Evolutionary conservation across 129 eudicot genomes (phyloP).

Genomic region (Artemisia tridentata): DNA sequence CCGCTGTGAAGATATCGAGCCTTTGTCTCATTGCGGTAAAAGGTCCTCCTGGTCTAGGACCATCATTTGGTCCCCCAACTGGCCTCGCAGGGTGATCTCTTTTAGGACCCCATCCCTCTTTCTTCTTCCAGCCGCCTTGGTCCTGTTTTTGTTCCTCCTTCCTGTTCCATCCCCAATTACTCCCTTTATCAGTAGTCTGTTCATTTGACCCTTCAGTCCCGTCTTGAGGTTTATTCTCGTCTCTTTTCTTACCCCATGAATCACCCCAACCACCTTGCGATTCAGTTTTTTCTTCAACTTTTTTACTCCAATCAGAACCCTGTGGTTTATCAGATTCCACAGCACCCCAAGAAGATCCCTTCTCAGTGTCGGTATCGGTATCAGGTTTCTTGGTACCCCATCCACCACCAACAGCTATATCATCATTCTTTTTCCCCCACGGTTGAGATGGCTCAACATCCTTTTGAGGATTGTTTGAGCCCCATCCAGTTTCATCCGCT

Average conservation of each 20-base stretch:
- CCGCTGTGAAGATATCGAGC: constrained; percentile 59
- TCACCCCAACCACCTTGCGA: constrained; percentile 56
- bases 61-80: constrained; percentile 42
- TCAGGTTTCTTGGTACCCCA: constrained; percentile 18
- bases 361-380: not conserved
- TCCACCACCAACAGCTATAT: too few species aligned
- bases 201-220: not conserved
- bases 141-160: too few species aligned
- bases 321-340: constrained; percentile 10
- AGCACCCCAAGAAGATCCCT: constrained; percentile 21
- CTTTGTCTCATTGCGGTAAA: constrained; percentile 52
- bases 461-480: constrained; percentile 4
- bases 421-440: not conserved
- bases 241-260: constrained; percentile 30
- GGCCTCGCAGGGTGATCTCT: constrained; percentile 39
- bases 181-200: not conserved
- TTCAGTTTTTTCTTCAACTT: constrained; percentile 32
- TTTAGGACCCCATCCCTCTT: constrained; percentile 55
- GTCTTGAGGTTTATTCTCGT: not conserved
- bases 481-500: constrained; percentile 17
- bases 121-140: constrained; percentile 10
- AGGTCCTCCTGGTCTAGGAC: constrained; percentile 26
- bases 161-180: too few species aligned
- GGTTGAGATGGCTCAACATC: not conserved
- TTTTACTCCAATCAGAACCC: constrained; percentile 37